A percentile compares a stretch with the other conserved stretches of the same genome.
These are phyloP conservation scores for Penicillium pancosmium DNA, from an alignment of 495 filamentous ascomycete genomes.

Conservation along the genomic window DNA sequence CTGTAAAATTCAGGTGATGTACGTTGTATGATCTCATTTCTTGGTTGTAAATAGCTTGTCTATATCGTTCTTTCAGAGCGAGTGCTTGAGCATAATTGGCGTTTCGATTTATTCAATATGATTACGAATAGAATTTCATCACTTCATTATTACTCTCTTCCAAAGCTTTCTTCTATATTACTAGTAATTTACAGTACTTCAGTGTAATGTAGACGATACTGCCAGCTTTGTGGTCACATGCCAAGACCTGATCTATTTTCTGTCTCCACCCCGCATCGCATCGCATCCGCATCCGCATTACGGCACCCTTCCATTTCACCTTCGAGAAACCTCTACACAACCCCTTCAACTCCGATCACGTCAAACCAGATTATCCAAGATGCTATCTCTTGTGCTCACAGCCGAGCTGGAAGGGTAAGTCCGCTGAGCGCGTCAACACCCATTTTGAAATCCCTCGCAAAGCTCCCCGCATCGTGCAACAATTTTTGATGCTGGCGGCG, in stretches of 20 bases:
- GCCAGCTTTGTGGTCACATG: conserved; percentile 21
- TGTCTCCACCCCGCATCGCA: conserved; percentile 34
- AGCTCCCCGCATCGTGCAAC: conserved; percentile 12
- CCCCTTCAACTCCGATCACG: conserved; percentile 16
- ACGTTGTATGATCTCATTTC: conserved; percentile 25
- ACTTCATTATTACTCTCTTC: not conserved
- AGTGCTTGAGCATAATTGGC: conserved; percentile 39
- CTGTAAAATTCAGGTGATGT: conserved; percentile 28
- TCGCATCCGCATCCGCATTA: conserved; percentile 6
- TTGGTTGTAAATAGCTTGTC: conserved; percentile 28
- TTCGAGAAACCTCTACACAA: not conserved
- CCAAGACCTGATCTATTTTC: conserved; percentile 32
- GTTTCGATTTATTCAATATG: conserved; percentile 26
- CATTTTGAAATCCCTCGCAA: not conserved
- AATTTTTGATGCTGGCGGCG: not conserved
- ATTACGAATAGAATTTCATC: conserved; percentile 16
- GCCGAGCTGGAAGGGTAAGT: conserved; percentile 78
- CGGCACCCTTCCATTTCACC: conserved; percentile 8
- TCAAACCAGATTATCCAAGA: conserved; percentile 37
- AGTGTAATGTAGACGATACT: not conserved
- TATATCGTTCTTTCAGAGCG: conserved; percentile 23
- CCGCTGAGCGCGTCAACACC: not conserved
- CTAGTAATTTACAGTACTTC: not conserved
- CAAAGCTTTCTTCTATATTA: not conserved
- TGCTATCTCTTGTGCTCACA: conserved; percentile 78